Evolutionary conservation across 2,329 filamentous ascomycete genomes (phyloP), one percentile per base, ranked within the genome.

Genomic region (Colletotrichum neosansevieriae): DNA sequence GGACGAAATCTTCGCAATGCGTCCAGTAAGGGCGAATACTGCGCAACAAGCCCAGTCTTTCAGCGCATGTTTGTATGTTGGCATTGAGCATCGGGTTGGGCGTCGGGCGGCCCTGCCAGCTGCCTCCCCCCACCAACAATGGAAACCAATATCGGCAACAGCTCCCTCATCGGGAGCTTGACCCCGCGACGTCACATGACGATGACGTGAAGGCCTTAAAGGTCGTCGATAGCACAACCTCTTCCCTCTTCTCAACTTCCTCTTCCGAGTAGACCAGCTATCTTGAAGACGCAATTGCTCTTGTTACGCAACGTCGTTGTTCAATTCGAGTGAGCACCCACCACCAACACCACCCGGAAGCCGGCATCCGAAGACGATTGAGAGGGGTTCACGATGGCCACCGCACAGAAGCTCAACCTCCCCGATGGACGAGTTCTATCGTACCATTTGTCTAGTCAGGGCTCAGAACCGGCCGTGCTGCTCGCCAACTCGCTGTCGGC

Each of bases 401-500:
- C 49, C 76, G 76, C 2, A 40, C 66, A 65, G 54, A 54, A 60
- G 50, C 47, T 73, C 38, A 73, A 71, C 6, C 75, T 79, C 2
- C 72, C 73, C 0, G 75, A 76, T 57, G 74, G 73, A 7, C 71
- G 77, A 21, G 60, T 70, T 3, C 57, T 79, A 36, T 72, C 75
- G 17, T 80, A 80, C 42, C 47, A 71, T 3, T 58, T 80, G 13
- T 75, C 78, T 47, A 58, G 70, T 1, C 56, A 71, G 11, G 73
- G 72, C 4, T 36, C 72, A 12, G 73, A 72, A 11, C 77, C 78
- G 15, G 60, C 80, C 24, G 72, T 83, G 15, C 65, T 83, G 2
- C 73, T 84, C 4, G 76, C 80, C 44, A 83, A 82, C 65, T 76
- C 81, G 0, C 76, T 84, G 15, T 74, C 75, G 61, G 74, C 80